Base-by-base conservation (phyloP, 2,329 filamentous ascomycete genomes). In the Aureobasidium sp. region DNA sequence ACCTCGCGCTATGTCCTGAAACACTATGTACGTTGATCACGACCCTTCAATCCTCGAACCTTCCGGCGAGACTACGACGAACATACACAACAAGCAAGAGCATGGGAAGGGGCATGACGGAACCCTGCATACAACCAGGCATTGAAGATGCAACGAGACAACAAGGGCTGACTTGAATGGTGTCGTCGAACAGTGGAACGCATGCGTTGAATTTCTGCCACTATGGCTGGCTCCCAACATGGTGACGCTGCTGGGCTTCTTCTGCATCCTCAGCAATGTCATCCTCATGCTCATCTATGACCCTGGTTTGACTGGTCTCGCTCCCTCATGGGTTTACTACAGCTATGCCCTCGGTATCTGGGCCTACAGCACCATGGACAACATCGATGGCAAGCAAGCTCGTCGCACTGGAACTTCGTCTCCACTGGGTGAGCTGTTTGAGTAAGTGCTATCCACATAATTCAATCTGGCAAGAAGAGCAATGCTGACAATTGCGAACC, bases 341-440 rank as follows among this genome's bases (percentile, higher is more conserved):
- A 96, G 91, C 77, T 97, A 97, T 75, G 93, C 92, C 1, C 84
- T 96, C 67, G 94, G 94, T 44, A 83, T 99, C 63, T 99, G 96
- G 88, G 94, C 96, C 90, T 87, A 97, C 77, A 95, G 94, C 69
- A 99, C 94, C 15, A 92, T 99, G 88, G 94, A 99, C 80, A 99
- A 99, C 75, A 88, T 97, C 66, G 94, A 99, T 75, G 94, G 94
- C 68, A 99, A 99, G 78, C 94, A 99, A 79, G 94, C 94, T 63
- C 84, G 94, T 66, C 84, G 94, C 70, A 99, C 94, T 4, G 92
- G 93, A 59, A 97, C 93, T 4, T 97, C 93, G 34, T 97, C 91
- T 73, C 91, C 91, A 0, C 82, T 99, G 29, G 94, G 94, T 68
- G 94, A 99, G 77, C 85, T 99, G 15, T 99, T 99, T 77, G 94